Conservation (phyloP, 305 asterid genomes). For the Fraxinus baroniana region DNA sequence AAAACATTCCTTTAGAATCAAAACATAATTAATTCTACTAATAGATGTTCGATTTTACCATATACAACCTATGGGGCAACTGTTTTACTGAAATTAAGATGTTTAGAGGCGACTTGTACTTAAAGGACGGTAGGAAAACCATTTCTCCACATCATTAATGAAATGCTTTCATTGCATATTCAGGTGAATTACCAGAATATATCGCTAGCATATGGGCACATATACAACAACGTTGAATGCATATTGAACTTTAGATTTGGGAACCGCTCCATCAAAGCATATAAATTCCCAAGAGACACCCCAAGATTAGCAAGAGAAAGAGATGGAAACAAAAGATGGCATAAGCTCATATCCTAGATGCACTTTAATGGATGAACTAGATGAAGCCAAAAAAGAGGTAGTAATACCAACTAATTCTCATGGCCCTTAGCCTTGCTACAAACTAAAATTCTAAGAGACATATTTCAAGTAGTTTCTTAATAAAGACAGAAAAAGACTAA, state of each 20-base stretch:
- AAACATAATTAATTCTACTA: not conserved
- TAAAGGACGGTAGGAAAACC: not conserved
- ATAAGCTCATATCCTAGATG: not conserved
- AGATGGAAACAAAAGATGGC: not conserved
- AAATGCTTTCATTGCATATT: not conserved
- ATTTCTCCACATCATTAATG: not conserved
- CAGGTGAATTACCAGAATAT: not conserved
- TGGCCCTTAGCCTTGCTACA: not conserved
- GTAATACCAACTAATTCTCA: not conserved
- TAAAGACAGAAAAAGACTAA: not conserved
- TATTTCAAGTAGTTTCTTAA: not conserved
- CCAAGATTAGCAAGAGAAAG: not conserved
- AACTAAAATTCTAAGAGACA: not conserved
- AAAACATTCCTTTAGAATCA: slow-evolving; percentile 13
- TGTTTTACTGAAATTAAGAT: not conserved
- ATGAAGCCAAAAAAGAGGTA: not conserved
- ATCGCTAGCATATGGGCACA: not conserved
- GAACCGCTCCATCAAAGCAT: not conserved
- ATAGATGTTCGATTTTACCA: not conserved
- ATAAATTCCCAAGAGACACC: not conserved
- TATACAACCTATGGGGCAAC: not conserved
- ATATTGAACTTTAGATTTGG: not conserved
- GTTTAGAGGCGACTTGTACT: not conserved
- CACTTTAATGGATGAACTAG: not conserved
- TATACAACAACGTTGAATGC: not conserved